Conservation (phyloP, 78 protist species). For the Polysphondylium violaceum region DNA sequence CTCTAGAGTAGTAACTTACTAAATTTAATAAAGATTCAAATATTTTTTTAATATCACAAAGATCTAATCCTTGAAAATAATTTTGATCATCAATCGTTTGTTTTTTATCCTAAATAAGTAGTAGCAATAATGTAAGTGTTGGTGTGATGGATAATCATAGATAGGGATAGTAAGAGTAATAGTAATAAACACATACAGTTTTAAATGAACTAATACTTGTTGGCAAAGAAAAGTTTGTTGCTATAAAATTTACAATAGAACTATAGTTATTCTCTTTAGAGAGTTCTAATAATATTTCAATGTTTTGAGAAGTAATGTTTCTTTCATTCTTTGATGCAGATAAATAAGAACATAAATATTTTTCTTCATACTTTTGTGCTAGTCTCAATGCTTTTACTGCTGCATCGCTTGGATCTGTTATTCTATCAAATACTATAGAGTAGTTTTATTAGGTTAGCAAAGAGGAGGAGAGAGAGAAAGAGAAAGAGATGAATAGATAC, state of each 20-base stretch:
- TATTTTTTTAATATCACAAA: constrained; percentile 7
- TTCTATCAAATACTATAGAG: constrained; percentile 21
- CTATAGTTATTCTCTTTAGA: background rate
- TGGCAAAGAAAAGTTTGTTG: constrained; percentile 36
- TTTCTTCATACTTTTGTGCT: constrained; percentile 32
- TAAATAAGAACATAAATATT: constrained; percentile 40
- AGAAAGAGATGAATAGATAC: background rate
- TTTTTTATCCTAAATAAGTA: constrained; percentile 1
- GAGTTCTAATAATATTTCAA: constrained; percentile 4
- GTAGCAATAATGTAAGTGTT: background rate
- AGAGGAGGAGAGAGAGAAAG: too few relatives aligned
- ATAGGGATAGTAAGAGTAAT: background rate
- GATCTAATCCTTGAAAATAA: constrained; percentile 53
- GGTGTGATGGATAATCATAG: background rate
- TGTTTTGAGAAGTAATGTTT: background rate
- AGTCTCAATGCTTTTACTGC: constrained; percentile 58
- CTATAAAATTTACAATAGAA: constrained; percentile 23
- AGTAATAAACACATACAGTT: background rate
- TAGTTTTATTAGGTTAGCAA: background rate
- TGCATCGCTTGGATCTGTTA: constrained; percentile 50
- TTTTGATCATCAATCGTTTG: constrained; percentile 9
- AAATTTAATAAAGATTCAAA: constrained; percentile 13
- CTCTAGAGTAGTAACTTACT: background rate
- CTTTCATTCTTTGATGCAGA: constrained; percentile 10
- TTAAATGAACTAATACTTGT: background rate